Base-by-base conservation (phyloP, 139 green algal species). In the Zygnema cylindricum region DNA sequence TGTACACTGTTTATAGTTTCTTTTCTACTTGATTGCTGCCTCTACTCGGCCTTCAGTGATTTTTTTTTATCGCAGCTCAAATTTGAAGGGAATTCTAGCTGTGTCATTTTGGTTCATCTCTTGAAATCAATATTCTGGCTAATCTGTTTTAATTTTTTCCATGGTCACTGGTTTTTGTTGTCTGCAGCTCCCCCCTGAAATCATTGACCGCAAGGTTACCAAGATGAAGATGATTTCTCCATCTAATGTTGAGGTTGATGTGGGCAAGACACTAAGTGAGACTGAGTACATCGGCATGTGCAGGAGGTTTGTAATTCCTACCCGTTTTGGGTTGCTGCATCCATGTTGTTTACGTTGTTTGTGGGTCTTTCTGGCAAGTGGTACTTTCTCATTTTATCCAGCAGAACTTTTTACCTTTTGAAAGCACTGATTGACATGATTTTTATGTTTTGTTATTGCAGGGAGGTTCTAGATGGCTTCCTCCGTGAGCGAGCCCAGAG, bases 161-260 rank as follows among this genome's bases (percentile, higher is more conserved):
- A n/a, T n/a, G n/a, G n/a, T n/a, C n/a, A n/a, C n/a, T n/a, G n/a
- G n/a, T 63, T 63, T 16, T 63, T 63, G 16, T 25, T 16, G 33
- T 41, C 0, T 86, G 33, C 63, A 92, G 84, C 78, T 92, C 2
- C 89, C 89, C 1, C n/a, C 32, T 32, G 91, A 94, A 38, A 93
- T 93, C 69, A 92, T 93, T 55, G 91, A 93, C 84, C 79, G 91
- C 69, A 82, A 78, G 23, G 97, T 99, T 54, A 99, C 96, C 82
- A 99, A 99, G 96, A 99, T 99, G 97, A 99, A 99, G 95, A 99
- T 99, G 97, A 99, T 99, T 88, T 98, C 95, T 0, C 97, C 97
- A 39, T 98, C 96, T 90, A 99, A 99, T 94, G 92, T 96, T 30
- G 97, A 98, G 90, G 97, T 99, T 1, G 97, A 99, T 82, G 97